Evolutionary conservation across 257 asterid species (phyloP).

Genomic region (Solanum okadae): DNA sequence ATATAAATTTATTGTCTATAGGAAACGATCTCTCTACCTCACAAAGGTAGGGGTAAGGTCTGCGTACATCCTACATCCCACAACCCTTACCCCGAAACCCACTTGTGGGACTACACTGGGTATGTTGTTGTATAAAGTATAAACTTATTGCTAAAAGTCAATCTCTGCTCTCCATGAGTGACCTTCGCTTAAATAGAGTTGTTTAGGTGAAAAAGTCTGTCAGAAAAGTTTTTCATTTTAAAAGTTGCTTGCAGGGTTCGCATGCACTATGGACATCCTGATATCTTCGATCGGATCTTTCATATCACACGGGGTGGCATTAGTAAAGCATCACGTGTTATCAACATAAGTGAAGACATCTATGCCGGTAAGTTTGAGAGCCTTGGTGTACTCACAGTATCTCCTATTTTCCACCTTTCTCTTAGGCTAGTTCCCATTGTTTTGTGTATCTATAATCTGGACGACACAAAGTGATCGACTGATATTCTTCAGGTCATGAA

Average conservation of each 20-base stretch:
- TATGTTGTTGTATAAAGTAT: neutral
- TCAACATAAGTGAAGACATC: constrained; percentile 95
- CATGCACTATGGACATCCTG: constrained; percentile 99
- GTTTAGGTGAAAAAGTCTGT: neutral
- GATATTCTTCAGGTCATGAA: neutral
- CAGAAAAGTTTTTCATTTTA: neutral
- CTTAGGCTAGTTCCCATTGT: neutral
- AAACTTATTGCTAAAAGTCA: neutral
- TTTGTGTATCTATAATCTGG: neutral
- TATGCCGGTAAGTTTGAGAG: constrained; percentile 56
- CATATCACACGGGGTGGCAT: constrained; percentile 97
- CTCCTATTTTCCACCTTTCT: neutral
- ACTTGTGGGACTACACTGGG: neutral
- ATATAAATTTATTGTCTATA: neutral
- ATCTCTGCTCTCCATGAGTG: neutral
- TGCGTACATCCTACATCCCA: neutral
- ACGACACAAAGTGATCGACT: neutral
- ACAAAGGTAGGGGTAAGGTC: neutral
- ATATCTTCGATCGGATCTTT: constrained; percentile 86
- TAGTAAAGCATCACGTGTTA: constrained; percentile 95
- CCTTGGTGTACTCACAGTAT: neutral
- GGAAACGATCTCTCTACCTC: neutral
- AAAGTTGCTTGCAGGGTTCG: constrained; percentile 61
- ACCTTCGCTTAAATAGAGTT: neutral
- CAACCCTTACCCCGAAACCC: neutral